Evolutionary conservation across 169 alveolate species (phyloP).

Genomic region (Blepharisma undulans): DNA sequence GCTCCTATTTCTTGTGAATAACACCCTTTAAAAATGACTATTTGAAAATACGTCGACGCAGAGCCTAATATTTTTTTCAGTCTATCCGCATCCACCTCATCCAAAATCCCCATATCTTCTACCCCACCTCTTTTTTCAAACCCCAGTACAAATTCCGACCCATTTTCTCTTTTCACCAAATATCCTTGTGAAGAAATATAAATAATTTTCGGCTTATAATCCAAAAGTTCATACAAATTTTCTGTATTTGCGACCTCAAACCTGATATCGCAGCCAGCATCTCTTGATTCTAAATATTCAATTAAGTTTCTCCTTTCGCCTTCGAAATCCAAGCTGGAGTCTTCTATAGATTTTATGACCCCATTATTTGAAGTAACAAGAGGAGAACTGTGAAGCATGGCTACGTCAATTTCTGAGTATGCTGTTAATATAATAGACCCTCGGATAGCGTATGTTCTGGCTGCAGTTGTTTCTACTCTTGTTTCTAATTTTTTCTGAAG

Average conservation of each 20-base stretch:
- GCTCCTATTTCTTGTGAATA: conserved; percentile 22
- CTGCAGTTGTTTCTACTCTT: background rate
- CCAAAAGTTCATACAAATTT: conserved; percentile 33
- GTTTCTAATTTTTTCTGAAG: background rate
- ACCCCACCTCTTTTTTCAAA: background rate
- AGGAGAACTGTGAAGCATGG: conserved; percentile 22
- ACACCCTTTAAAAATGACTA: background rate
- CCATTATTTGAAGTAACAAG: background rate
- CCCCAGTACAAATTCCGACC: conserved; percentile 4
- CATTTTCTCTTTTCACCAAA: background rate
- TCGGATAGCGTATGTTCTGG: background rate
- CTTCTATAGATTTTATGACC: background rate
- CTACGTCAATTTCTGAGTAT: conserved; percentile 16
- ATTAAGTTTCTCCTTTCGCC: conserved; percentile 21
- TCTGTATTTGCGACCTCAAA: conserved; percentile 60
- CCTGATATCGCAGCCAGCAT: conserved; percentile 37
- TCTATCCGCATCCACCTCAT: background rate
- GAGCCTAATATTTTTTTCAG: background rate
- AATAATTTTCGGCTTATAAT: conserved; percentile 49
- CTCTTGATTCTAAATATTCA: background rate
- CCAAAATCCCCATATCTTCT: background rate
- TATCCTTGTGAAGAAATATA: conserved; percentile 46
- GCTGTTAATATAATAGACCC: background rate
- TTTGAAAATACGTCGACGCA: background rate
- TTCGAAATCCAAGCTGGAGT: conserved; percentile 16